Conservation (phyloP, 495 filamentous ascomycete genomes). For the Chaetomium cochliodes region DNA sequence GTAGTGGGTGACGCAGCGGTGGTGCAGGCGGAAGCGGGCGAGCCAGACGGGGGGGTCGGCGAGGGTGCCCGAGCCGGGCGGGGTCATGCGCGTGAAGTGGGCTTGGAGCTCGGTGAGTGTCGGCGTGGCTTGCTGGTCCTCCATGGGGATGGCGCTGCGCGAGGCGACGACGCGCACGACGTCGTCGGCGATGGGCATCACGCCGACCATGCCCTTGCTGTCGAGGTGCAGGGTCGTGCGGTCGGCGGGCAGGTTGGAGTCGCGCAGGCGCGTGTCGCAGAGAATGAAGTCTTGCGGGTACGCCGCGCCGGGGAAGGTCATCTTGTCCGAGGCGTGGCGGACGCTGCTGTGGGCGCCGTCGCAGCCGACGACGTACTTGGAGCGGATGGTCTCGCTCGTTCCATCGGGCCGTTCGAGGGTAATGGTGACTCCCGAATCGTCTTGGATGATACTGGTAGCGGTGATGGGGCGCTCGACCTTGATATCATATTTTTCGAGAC, state of each 20-base stretch:
- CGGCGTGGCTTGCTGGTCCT: slow-evolving; percentile 23
- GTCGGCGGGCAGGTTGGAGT: slow-evolving; percentile 34
- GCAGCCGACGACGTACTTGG: slow-evolving; percentile 48
- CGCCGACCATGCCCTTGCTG: slow-evolving; percentile 28
- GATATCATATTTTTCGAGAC: slow-evolving; percentile 35
- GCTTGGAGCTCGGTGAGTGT: slow-evolving; percentile 37
- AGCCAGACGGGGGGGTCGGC: slow-evolving; percentile 42
- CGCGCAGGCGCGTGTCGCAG: slow-evolving; percentile 42
- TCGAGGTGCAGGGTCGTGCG: slow-evolving; percentile 32
- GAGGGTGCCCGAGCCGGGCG: slow-evolving; percentile 35
- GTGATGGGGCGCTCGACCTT: slow-evolving; percentile 39
- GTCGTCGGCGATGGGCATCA: slow-evolving; percentile 35
- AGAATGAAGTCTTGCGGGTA: slow-evolving; percentile 49
- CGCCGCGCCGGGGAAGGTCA: slow-evolving; percentile 45
- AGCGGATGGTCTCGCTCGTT: slow-evolving; percentile 30
- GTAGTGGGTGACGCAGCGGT: slow-evolving; percentile 40
- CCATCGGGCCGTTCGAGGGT: slow-evolving; percentile 29
- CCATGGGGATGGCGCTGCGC: slow-evolving; percentile 12
- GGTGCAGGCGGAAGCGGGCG: slow-evolving; percentile 43
- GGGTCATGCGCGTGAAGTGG: slow-evolving; percentile 32
- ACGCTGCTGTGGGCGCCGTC: slow-evolving; percentile 49
- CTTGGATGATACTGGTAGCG: slow-evolving; percentile 38
- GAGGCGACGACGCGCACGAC: slow-evolving; percentile 38
- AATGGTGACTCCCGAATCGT: slow-evolving; percentile 37
- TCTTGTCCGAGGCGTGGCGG: slow-evolving; percentile 37